Percentiles rank a stretch among this genome's conserved stretches.
phyloP scores from a whole-genome alignment of 1,284 basidiomycete genomes.

The Rhizoctonia solani region DNA sequence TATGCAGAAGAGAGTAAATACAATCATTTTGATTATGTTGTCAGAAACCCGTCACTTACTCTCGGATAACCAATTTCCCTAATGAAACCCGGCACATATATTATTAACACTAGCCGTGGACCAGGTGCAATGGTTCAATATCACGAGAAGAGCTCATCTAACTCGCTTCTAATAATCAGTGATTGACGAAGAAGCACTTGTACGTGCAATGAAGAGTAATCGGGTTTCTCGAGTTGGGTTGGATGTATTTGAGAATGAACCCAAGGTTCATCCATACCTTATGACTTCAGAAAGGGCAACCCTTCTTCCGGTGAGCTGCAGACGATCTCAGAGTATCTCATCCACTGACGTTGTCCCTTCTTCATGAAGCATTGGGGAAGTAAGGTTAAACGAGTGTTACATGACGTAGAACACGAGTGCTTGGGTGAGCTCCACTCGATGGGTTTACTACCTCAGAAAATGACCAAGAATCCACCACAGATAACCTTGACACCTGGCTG shows the following conservation, averaged over 20 bases:
- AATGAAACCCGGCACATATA: constrained; percentile 46
- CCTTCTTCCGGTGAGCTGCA: constrained; percentile 37
- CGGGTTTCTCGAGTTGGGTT: constrained; percentile 44
- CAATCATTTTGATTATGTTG: neutral
- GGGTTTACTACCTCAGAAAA: neutral
- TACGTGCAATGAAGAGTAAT: constrained; percentile 44
- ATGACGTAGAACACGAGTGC: constrained; percentile 38
- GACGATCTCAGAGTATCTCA: neutral
- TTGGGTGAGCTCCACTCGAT: constrained; percentile 27
- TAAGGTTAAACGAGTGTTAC: constrained; percentile 33
- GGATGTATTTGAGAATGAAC: constrained; percentile 45
- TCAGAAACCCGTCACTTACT: constrained; percentile 42
- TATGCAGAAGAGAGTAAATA: neutral
- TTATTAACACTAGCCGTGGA: constrained; percentile 46
- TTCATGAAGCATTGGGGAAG: constrained; percentile 39
- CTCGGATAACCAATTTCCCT: constrained; percentile 43
- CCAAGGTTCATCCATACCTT: constrained; percentile 43
- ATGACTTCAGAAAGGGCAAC: constrained; percentile 39
- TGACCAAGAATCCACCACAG: neutral
- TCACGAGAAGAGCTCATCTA: neutral
- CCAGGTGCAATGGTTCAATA: constrained; percentile 34
- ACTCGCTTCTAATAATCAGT: constrained; percentile 37
- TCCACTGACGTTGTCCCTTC: neutral
- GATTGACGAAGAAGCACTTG: constrained; percentile 45
- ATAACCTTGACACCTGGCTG: constrained; percentile 36